Evolutionary conservation across 257 asterid species (phyloP), one percentile per base, ranked within the genome.

Genomic region (Nicotiana tomentosiformis): DNA sequence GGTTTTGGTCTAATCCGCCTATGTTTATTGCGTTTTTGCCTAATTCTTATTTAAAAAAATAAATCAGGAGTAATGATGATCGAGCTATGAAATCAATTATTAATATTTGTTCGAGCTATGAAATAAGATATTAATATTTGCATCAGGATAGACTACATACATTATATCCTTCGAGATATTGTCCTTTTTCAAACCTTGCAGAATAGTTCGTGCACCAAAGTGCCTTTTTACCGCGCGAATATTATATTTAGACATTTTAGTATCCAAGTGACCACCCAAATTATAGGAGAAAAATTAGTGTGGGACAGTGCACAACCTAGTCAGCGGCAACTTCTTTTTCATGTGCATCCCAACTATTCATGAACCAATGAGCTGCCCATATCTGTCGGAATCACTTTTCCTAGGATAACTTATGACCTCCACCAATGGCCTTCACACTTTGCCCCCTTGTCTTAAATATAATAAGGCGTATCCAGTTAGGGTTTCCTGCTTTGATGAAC

Each of bases 311-410:
- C 23, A 66, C 18, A 77, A 83, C 80, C 88, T 80, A 80, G 87
- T 88, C 91, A 91, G 85, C 88, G 76, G 80, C 87, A 80, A 84
- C 60, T 65, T 61, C 82, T 78, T 81, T 26, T 80, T 80, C 91
- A 90, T 78, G 90, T 90, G 93, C 84, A 32, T 35, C 85, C 95
- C 89, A 88, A 88, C 66, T 81, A 83, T 37, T 62, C 35, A 30
- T 84, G 61, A 64, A 81, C 88, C 90, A 85, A 84, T 88, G 83
- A 87, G 78, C 70, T 85, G 86, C 90, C 87, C 87, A 82, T 84
- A 10, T 32, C 7, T 39, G 88, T 76, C 80, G 69, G 33, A 84
- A 7, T 72, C 80, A 58, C 88, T 85, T 86, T 89, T 67, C 53
- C 18, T 5, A 37, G 46, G 49, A 65, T 78, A 66, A 78, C 35